A percentile compares a stretch with the other conserved stretches of the same genome.
phyloP scores from a whole-genome alignment of 192 early-diverging fungal species.

The Backusella psychrophila region DNA sequence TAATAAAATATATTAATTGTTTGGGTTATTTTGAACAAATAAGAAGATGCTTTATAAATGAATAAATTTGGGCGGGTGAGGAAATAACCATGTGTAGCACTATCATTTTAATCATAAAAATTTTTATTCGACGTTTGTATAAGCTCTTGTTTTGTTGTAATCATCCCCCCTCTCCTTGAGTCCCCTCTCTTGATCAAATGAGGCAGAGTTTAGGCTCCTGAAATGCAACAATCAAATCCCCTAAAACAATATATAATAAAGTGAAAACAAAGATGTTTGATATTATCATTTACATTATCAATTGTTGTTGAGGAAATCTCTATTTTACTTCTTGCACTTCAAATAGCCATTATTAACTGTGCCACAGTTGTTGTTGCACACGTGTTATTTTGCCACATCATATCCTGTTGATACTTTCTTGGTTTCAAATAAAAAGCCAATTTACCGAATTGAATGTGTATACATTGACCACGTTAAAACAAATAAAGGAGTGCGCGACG shows the following conservation, averaged over 20 bases:
- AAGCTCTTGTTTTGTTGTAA: background rate
- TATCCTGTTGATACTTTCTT: background rate
- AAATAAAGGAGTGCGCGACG: background rate
- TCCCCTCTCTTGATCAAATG: background rate
- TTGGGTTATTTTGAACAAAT: background rate
- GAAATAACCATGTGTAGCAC: background rate
- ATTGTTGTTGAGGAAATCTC: background rate
- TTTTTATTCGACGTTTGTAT: background rate
- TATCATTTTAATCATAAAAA: background rate
- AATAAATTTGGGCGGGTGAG: background rate
- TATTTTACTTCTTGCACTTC: no score
- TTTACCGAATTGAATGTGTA: background rate
- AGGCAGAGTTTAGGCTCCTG: background rate
- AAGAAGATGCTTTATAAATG: background rate
- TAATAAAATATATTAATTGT: constrained; percentile 1
- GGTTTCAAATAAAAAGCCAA: background rate
- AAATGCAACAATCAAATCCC: background rate
- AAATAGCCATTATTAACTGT: background rate
- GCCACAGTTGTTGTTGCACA: background rate
- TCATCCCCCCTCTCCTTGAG: background rate
- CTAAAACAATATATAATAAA: background rate
- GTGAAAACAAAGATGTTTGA: background rate
- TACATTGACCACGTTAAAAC: background rate
- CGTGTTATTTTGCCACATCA: background rate
- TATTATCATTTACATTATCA: background rate